phyloP scores from a whole-genome alignment of 2,329 filamentous ascomycete genomes.

The Uncinocarpus reesii region DNA sequence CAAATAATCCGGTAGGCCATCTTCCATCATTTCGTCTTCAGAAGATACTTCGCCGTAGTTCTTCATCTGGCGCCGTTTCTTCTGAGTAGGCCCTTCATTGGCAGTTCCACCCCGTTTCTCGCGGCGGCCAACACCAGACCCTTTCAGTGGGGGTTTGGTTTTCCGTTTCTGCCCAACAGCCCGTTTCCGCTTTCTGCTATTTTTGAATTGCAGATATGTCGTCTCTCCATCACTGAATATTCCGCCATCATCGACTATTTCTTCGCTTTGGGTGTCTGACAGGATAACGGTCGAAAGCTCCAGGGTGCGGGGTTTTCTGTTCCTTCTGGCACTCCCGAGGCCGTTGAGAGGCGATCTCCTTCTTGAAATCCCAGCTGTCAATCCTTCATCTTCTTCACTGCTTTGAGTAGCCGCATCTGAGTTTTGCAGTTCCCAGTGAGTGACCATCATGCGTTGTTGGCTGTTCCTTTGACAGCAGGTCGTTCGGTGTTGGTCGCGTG shows the following conservation, averaged over 20 bases:
- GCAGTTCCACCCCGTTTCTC: constrained; percentile 24
- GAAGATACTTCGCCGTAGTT: constrained; percentile 41
- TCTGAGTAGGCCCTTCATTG: constrained; percentile 12
- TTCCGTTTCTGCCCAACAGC: constrained; percentile 40
- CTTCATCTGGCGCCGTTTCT: constrained; percentile 27
- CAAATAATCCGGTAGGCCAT: constrained; percentile 62
- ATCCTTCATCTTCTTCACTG: constrained; percentile 35
- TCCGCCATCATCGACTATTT: constrained; percentile 19
- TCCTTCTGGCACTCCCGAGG: neutral
- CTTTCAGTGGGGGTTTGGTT: constrained; percentile 38
- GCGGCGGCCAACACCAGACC: constrained; percentile 28
- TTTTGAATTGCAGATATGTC: constrained; percentile 55
- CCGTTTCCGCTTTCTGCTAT: constrained; percentile 49
- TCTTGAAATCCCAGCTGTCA: constrained; percentile 12
- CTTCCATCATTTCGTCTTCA: constrained; percentile 47
- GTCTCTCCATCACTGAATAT: constrained; percentile 32
- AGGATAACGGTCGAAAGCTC: constrained; percentile 18
- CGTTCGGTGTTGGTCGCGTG: too few relatives aligned
- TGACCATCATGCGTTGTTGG: constrained; percentile 19
- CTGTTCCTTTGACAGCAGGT: too few relatives aligned
- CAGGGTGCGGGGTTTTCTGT: neutral
- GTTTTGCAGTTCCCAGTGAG: constrained; percentile 21
- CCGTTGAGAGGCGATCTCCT: neutral
- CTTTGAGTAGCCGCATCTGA: constrained; percentile 24
- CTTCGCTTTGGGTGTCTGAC: constrained; percentile 19